Evolutionary conservation across 768 basidiomycete genomes (phyloP), one percentile per base, ranked within the genome.

Genomic region (Kwoniella sp.): DNA sequence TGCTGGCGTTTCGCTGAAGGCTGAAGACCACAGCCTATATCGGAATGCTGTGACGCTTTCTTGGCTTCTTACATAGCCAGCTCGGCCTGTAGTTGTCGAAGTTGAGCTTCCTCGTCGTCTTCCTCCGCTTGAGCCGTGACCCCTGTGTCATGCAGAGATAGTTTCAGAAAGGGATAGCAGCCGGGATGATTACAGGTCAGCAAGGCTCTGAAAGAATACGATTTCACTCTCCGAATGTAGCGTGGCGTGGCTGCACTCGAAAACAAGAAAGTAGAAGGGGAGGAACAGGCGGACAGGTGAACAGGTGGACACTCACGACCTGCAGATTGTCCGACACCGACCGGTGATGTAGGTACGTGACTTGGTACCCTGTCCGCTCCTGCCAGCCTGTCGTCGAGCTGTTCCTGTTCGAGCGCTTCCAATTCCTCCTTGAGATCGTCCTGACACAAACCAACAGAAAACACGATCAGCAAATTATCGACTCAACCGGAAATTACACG

Each of bases 51-150:
- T 6, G 5, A 13, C 26, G 37, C 22, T 6, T n/a, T n/a, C n/a
- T n/a, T n/a, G n/a, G 13, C 17, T 50, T 13, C 13, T 13, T 64
- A 79, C 79, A 78, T 78, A 15, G 79, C 79, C 56, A 80, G 61
- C 60, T 80, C 79, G 27, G 91, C 93, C 82, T 96, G 94, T 69
- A 98, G 83, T 79, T 90, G 88, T 80, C 85, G 86, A 77, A 98
- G 86, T 80, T 95, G 88, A 48, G 85, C 87, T 68, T 91, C 94
- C 79, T 97, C 95, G 83, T 95, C 92, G 80, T 91, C 91, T 77
- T 93, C 92, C 67, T 85, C 86, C 58, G 83, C 71, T 84, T 71
- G 79, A 78, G 56, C 63, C 77, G 77, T 49, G 48, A 73, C 57
- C 37, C 71, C 71, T 71, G 19, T 59, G 22, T 10, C 8, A 44